Evolutionary conservation across 2,329 filamentous ascomycete species (phyloP).

Genomic region (Diplodia scrobiculata): DNA sequence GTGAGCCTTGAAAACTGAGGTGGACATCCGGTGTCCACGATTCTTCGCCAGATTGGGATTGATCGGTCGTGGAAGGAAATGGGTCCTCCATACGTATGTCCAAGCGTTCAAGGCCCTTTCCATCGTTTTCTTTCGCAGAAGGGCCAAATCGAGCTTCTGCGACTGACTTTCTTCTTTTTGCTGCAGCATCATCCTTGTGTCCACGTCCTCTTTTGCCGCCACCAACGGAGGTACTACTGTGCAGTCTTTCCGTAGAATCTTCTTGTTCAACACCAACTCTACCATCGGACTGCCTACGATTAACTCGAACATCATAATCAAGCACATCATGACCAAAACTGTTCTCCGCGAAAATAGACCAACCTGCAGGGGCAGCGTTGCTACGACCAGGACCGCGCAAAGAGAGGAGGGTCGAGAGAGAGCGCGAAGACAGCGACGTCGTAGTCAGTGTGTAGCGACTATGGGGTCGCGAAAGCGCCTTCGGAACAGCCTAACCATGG

Average conservation of each 20-base stretch:
- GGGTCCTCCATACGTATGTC: slow-evolving; percentile 55
- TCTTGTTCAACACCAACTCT: background rate
- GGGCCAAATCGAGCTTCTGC: slow-evolving; percentile 72
- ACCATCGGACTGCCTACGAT: slow-evolving; percentile 6
- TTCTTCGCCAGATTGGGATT: slow-evolving; percentile 30
- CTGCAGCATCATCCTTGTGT: slow-evolving; percentile 32
- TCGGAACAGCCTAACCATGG: slow-evolving; percentile 66
- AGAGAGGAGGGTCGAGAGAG: slow-evolving; percentile 68
- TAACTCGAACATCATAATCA: slow-evolving; percentile 40
- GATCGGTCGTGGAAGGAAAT: slow-evolving; percentile 35
- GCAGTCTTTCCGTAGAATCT: background rate
- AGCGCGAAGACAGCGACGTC: slow-evolving; percentile 70
- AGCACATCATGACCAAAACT: slow-evolving; percentile 55
- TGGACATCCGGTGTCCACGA: slow-evolving; percentile 62
- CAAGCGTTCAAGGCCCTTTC: slow-evolving; percentile 51
- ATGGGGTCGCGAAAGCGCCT: slow-evolving; percentile 74
- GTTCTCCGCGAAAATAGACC: slow-evolving; percentile 74
- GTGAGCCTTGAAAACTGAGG: slow-evolving; percentile 71
- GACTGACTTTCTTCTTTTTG: slow-evolving; percentile 62
- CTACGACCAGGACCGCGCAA: slow-evolving; percentile 69
- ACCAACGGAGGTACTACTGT: background rate
- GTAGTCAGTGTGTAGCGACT: slow-evolving; percentile 69
- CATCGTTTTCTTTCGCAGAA: slow-evolving; percentile 43
- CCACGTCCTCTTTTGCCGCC: slow-evolving; percentile 10
- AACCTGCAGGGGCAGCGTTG: slow-evolving; percentile 74